phyloP scores from a whole-genome alignment of 768 basidiomycete species.

The Lenzites betulinus region DNA sequence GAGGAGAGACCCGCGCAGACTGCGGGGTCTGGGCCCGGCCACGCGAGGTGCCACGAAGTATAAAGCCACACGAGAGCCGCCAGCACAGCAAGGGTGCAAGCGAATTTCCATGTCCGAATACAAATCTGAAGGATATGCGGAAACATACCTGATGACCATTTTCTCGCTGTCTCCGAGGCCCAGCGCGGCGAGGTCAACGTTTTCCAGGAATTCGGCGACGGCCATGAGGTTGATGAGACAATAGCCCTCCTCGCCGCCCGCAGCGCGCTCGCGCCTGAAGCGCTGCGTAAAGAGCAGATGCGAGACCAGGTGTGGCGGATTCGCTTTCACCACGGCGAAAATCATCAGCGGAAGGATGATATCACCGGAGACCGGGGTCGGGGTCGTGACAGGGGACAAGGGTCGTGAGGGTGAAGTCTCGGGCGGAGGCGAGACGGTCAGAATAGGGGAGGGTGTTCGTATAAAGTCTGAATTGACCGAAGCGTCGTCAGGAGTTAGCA shows the following conservation, averaged over 20 bases:
- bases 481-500: constrained; percentile 9
- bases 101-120: background rate
- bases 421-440: constrained; percentile 17
- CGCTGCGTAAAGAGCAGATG: constrained; percentile 66
- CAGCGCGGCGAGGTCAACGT: constrained; percentile 81
- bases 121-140: too few species aligned
- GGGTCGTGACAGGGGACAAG: constrained; percentile 25
- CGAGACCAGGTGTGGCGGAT: constrained; percentile 80
- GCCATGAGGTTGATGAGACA: constrained; percentile 95
- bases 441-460: constrained; percentile 8
- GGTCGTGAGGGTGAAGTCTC: constrained; percentile 14
- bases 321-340: constrained; percentile 90
- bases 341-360: constrained; percentile 92
- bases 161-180: constrained; percentile 62
- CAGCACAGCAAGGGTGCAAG: background rate
- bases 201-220: constrained; percentile 93
- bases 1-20: background rate
- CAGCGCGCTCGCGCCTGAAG: constrained; percentile 55
- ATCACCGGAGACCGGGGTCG: constrained; percentile 77
- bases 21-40: background rate
- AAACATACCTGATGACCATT: constrained; percentile 55
- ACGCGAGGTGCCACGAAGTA: background rate
- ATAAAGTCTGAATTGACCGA: constrained; percentile 12
- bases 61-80: background rate
- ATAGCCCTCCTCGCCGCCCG: constrained; percentile 83